Conservation (phyloP, 176 grass and related monocot species). For the Tuctoria greenei region DNA sequence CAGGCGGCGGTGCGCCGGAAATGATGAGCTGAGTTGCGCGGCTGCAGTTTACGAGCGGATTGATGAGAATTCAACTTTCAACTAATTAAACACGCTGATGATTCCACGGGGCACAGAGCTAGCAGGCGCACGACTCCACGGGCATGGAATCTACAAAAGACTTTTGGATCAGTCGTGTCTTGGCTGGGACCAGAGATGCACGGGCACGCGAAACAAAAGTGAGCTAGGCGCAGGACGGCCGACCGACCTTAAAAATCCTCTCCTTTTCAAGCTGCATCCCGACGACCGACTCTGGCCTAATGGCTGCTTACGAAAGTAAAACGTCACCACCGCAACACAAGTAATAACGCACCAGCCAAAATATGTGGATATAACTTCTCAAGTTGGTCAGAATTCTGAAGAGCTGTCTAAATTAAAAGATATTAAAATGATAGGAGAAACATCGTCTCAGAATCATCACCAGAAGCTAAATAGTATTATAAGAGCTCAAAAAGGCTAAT, state of each 20-base stretch:
- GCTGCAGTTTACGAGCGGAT: not conserved
- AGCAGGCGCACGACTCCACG: not conserved
- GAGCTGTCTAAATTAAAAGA: not conserved
- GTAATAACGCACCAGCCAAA: too few relatives aligned
- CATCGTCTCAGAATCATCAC: too few relatives aligned
- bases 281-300: not conserved
- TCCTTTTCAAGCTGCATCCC: not conserved
- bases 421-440: too few relatives aligned
- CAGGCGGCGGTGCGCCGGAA: slow-evolving; percentile 30
- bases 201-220: not conserved
- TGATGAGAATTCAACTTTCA: not conserved
- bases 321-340: not conserved
- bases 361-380: too few relatives aligned
- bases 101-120: not conserved
- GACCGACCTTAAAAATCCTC: not conserved
- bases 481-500: too few relatives aligned
- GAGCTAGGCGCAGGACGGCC: slow-evolving; percentile 7
- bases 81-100: not conserved
- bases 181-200: slow-evolving; percentile 4
- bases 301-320: not conserved
- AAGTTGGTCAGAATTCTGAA: not conserved
- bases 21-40: slow-evolving; percentile 36
- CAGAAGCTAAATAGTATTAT: too few relatives aligned
- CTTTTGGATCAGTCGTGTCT: not conserved
- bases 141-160: not conserved